Evolutionary conservation across 192 early-diverging fungal genomes (phyloP), one percentile per base, ranked within the genome.

Genomic region (Coemansia sp.): DNA sequence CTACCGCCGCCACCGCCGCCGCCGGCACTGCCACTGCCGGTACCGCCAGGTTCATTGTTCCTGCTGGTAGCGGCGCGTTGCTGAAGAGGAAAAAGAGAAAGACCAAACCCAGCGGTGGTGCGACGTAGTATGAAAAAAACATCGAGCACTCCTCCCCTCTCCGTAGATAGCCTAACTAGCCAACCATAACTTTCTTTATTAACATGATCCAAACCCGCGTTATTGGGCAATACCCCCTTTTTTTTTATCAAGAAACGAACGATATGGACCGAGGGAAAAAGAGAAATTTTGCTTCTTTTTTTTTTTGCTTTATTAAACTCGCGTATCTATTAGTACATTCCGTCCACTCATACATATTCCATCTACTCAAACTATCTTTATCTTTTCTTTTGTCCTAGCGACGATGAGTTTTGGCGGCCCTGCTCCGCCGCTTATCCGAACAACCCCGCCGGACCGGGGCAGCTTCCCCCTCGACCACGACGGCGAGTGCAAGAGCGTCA

Each of bases 391-490:
- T 41, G 20, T 40, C 9, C 3, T 25, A 57, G n/a, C 11, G 48
- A 72, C 10, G n/a, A 93, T 93, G 91, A 87, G 87, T 71, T 93
- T 89, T 76, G 91, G 90, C 51, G 81, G 88, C 42, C 87, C 91
- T 11, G 88, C 90, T n/a, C 86, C 85, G 70, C 78, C 87, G 50
- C 78, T 79, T 16, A 85, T 91, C 45, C 87, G 85, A 48, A 84
- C 85, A 0, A 85, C 85, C 13, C 90, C 95, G 12, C 95, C 95
- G 25, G 90, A 92, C 64, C 86, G 90, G 38, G 95, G 95, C 53
- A 91, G 92, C 65, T 97, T 97, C 70, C 95, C 94, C 13, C 76
- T 97, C 46, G 95, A 97, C 75, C 89, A 95, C 64, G 88, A 87
- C 45, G 92, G 92, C 54, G 91, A 94, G 68, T 98, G 96, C 76